Conservation (phyloP, 768 basidiomycete genomes). For the Lactarius hengduanensis region DNA sequence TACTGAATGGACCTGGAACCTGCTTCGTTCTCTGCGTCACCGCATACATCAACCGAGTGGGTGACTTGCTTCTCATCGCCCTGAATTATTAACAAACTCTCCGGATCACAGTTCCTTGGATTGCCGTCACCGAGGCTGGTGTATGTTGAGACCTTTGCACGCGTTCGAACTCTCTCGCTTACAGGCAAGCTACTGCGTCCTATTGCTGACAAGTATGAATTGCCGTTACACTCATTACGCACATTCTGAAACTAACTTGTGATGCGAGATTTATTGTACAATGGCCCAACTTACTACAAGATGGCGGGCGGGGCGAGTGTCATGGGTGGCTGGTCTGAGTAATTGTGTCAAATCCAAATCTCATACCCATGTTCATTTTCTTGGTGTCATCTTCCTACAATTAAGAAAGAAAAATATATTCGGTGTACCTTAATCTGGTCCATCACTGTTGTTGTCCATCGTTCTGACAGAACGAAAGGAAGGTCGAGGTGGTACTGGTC, state of each 20-base stretch:
- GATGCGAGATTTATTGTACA: constrained; percentile 78
- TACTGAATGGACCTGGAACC: constrained; percentile 95
- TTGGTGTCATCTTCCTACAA: not conserved
- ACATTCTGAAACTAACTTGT: constrained; percentile 10
- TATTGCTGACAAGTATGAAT: constrained; percentile 75
- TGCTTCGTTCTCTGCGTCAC: constrained; percentile 77
- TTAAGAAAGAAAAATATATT: not conserved
- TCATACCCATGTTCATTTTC: not conserved
- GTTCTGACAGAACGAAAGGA: not conserved
- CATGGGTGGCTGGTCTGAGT: constrained; percentile 64
- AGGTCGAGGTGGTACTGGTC: not conserved
- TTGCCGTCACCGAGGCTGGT: constrained; percentile 68
- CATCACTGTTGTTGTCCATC: not conserved
- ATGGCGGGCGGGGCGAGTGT: constrained; percentile 47
- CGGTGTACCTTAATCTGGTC: not conserved
- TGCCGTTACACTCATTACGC: not conserved
- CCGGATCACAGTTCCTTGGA: constrained; percentile 61
- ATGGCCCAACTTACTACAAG: constrained; percentile 65
- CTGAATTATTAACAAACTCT: constrained; percentile 12
- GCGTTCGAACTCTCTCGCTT: constrained; percentile 75
- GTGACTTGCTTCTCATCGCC: constrained; percentile 31
- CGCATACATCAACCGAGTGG: constrained; percentile 68
- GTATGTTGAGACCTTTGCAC: constrained; percentile 93
- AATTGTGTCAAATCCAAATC: not conserved
- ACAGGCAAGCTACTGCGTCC: constrained; percentile 79